Evolutionary conservation across 2,329 filamentous ascomycete species (phyloP).

Genomic region (Colletotrichum echinochloae): DNA sequence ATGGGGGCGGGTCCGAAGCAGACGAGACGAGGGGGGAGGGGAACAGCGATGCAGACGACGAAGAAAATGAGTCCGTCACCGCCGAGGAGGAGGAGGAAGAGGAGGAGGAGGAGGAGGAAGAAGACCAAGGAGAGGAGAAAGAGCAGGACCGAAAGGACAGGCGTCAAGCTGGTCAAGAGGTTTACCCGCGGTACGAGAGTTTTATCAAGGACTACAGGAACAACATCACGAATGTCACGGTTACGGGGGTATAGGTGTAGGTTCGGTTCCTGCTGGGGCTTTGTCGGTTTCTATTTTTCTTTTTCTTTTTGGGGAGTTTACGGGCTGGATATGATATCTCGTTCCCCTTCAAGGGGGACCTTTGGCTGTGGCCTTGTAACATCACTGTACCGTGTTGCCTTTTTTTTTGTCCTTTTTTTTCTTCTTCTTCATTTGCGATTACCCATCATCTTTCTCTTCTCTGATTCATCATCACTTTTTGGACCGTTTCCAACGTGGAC

Average conservation of each 20-base stretch:
- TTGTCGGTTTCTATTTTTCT: not conserved
- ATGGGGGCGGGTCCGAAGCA: not conserved
- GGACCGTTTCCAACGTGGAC: too few species aligned
- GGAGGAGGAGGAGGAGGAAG: conserved; percentile 5
- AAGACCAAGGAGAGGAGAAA: not conserved
- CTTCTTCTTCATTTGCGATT: not conserved
- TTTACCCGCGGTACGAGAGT: conserved; percentile 38
- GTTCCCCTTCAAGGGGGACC: not conserved
- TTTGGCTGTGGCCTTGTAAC: not conserved
- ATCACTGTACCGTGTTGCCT: not conserved
- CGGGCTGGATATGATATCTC: not conserved
- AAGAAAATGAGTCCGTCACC: not conserved
- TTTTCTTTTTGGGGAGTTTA: not conserved
- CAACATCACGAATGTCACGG: conserved; percentile 32
- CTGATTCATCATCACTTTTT: not conserved
- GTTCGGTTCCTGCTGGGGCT: not conserved
- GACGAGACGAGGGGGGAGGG: conserved; percentile 7
- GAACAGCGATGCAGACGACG: conserved; percentile 1
- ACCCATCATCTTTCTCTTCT: not conserved
- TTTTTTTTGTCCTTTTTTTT: not conserved
- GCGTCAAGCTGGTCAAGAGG: conserved; percentile 3
- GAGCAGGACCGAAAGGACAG: not conserved
- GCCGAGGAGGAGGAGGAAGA: conserved; percentile 5
- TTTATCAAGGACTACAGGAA: conserved; percentile 38
- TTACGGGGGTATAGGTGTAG: conserved; percentile 19